These are phyloP conservation scores for Paecilomyces niveus DNA, from an alignment of 2,329 filamentous ascomycete species.

Conservation along the genomic window DNA sequence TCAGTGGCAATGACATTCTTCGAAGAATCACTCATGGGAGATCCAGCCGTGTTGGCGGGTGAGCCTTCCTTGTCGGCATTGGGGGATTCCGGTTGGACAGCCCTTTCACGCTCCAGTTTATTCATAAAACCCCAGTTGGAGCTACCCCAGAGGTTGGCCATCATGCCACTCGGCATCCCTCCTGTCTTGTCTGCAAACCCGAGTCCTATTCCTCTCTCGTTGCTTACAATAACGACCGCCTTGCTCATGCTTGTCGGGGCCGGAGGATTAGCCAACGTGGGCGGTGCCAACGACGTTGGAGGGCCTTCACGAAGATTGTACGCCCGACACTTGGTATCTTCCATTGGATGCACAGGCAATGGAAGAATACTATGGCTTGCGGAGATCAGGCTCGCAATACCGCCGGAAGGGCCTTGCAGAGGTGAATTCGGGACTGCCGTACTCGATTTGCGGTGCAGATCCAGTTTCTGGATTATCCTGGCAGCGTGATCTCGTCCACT, in stretches of 20 bases:
- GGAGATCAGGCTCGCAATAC: slow-evolving; percentile 79
- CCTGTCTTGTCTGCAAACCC: slow-evolving; percentile 57
- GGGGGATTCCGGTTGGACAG: slow-evolving; percentile 25
- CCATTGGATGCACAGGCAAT: slow-evolving; percentile 34
- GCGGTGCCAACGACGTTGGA: slow-evolving; percentile 65
- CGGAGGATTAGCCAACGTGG: slow-evolving; percentile 75
- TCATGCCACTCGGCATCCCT: slow-evolving; percentile 71
- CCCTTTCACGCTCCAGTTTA: slow-evolving; percentile 50
- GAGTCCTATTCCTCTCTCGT: slow-evolving; percentile 62
- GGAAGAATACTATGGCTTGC: slow-evolving; percentile 75
- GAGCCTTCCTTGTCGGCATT: slow-evolving; percentile 11
- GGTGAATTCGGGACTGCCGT: slow-evolving; percentile 48
- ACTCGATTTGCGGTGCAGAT: slow-evolving; percentile 71
- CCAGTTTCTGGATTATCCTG: slow-evolving; percentile 86
- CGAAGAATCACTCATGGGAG: slow-evolving; percentile 18
- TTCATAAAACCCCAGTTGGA: slow-evolving; percentile 70
- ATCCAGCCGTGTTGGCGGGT: slow-evolving; percentile 12
- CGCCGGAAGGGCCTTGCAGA: slow-evolving; percentile 45
- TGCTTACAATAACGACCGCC: slow-evolving; percentile 71
- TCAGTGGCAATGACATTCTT: slow-evolving; percentile 14
- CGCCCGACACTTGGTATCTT: slow-evolving; percentile 28
- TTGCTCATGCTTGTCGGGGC: slow-evolving; percentile 80
- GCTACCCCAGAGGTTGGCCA: slow-evolving; percentile 92
- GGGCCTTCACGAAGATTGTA: slow-evolving; percentile 38
- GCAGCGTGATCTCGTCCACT: slow-evolving; percentile 73